Evolutionary conservation across 345 rosid genomes (phyloP).

Genomic region (Trapa incisa): DNA sequence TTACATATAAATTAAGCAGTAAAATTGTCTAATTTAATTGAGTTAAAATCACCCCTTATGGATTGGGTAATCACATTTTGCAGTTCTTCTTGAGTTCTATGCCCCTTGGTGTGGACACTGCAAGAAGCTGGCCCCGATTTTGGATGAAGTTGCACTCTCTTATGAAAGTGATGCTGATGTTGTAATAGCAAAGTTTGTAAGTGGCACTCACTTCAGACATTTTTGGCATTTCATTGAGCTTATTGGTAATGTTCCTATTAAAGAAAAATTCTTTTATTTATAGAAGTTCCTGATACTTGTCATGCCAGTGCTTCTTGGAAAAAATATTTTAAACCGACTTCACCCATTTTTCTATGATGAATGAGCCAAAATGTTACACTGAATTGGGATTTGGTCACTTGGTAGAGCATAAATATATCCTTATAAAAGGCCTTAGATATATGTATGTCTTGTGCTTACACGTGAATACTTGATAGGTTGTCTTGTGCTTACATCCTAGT

Average conservation of each 20-base stretch:
- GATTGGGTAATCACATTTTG: slow-evolving; percentile 10
- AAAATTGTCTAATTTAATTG: too few species aligned
- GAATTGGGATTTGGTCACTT: too few species aligned
- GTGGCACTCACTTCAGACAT: slow-evolving; percentile 4
- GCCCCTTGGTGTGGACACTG: slow-evolving; percentile 99
- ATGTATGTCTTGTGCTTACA: too few species aligned
- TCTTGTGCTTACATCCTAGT: too few species aligned
- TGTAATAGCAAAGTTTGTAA: slow-evolving; percentile 74
- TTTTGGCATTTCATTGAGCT: too few species aligned
- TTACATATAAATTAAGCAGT: neutral
- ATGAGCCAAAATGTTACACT: too few species aligned
- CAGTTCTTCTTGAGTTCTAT: slow-evolving; percentile 87
- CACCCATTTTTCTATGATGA: too few species aligned
- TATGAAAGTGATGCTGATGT: slow-evolving; percentile 49
- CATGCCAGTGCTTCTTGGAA: slow-evolving; percentile 20
- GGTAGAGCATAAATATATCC: too few species aligned
- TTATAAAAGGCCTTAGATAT: too few species aligned
- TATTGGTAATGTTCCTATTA: too few species aligned
- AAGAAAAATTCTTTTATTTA: slow-evolving; percentile 16
- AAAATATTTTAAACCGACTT: too few species aligned
- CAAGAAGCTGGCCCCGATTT: slow-evolving; percentile 78
- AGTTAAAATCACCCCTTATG: neutral
- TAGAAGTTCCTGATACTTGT: slow-evolving; percentile 94
- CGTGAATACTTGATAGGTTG: too few species aligned
- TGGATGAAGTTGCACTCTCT: slow-evolving; percentile 82